Percentiles rank a stretch among this genome's conserved stretches.
phyloP scores from a whole-genome alignment of 148 eudicot genomes.

The Limonium bicolor region DNA sequence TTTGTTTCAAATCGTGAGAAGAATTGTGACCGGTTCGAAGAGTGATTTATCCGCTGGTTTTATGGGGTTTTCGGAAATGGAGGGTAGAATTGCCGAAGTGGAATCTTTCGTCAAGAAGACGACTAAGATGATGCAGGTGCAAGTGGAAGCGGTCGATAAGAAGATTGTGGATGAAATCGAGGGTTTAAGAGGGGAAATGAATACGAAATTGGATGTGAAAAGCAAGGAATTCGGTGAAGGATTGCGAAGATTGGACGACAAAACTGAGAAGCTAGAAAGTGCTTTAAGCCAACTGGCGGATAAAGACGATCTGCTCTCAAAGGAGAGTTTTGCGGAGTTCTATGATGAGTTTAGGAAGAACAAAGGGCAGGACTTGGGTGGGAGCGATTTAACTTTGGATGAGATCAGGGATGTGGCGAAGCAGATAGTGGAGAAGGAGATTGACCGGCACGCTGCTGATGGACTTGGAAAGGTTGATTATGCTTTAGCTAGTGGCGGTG shows the following conservation, averaged over 20 bases:
- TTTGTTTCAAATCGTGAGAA: slow-evolving; percentile 48
- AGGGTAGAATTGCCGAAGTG: slow-evolving; percentile 43
- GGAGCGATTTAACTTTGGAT: slow-evolving; percentile 34
- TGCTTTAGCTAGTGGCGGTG: slow-evolving; percentile 60
- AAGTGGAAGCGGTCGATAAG: slow-evolving; percentile 45
- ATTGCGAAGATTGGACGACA: slow-evolving; percentile 22
- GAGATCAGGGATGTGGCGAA: slow-evolving; percentile 46
- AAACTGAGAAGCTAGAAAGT: slow-evolving; percentile 25
- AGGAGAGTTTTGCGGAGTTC: slow-evolving; percentile 34
- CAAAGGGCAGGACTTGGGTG: slow-evolving; percentile 25
- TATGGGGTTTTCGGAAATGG: slow-evolving; percentile 32
- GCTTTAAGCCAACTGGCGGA: slow-evolving; percentile 16
- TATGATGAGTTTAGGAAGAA: slow-evolving; percentile 35
- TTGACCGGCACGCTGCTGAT: slow-evolving; percentile 73
- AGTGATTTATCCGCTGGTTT: slow-evolving; percentile 4
- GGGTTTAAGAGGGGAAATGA: slow-evolving; percentile 28
- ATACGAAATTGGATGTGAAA: slow-evolving; percentile 29
- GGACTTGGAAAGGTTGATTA: slow-evolving; percentile 77
- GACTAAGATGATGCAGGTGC: slow-evolving; percentile 46
- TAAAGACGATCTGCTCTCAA: slow-evolving; percentile 27
- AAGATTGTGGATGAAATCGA: slow-evolving; percentile 32
- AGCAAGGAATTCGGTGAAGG: slow-evolving; percentile 16
- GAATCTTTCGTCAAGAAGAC: slow-evolving; percentile 38
- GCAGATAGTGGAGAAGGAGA: slow-evolving; percentile 58
- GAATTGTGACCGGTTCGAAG: slow-evolving; percentile 16